Evolutionary conservation across 1,284 basidiomycete species (phyloP).

Genomic region (Chalciporus piperatoides): DNA sequence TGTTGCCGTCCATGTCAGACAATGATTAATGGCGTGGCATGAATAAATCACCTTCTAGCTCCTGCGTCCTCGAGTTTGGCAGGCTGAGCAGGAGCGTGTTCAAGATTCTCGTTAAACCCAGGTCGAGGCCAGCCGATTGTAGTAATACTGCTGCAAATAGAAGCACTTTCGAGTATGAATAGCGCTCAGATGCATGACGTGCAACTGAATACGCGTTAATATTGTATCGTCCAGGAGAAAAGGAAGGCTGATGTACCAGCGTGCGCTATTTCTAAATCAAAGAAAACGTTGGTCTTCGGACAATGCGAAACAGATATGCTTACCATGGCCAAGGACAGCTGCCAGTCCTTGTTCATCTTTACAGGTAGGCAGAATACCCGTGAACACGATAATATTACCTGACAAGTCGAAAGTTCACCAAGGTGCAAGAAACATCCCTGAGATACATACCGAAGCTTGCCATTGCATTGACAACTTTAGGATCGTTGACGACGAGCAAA

Average conservation of each 20-base stretch:
- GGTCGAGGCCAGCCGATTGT: slow-evolving; percentile 53
- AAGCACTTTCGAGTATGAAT: slow-evolving; percentile 58
- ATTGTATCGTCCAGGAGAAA: not conserved
- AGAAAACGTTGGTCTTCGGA: not conserved
- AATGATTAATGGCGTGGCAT: not conserved
- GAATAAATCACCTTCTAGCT: slow-evolving; percentile 64
- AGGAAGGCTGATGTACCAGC: slow-evolving; percentile 46
- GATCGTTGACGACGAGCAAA: slow-evolving; percentile 80
- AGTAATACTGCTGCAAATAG: slow-evolving; percentile 50
- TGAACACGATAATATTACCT: slow-evolving; percentile 85
- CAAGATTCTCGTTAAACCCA: slow-evolving; percentile 41
- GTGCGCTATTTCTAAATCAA: slow-evolving; percentile 75
- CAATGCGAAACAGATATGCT: slow-evolving; percentile 19
- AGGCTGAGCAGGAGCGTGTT: slow-evolving; percentile 64
- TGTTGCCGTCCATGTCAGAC: slow-evolving; percentile 25
- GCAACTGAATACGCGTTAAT: slow-evolving; percentile 47
- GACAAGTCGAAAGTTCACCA: slow-evolving; percentile 1
- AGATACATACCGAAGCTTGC: slow-evolving; percentile 62
- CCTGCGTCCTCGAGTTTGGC: slow-evolving; percentile 81
- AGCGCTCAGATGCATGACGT: slow-evolving; percentile 71
- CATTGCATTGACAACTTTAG: slow-evolving; percentile 74
- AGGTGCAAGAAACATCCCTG: not conserved
- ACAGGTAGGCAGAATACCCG: slow-evolving; percentile 82
- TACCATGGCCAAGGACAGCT: slow-evolving; percentile 84
- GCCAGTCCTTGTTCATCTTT: slow-evolving; percentile 82